Conservation (phyloP, 305 asterid species). For the Solanum hybrid region DNA sequence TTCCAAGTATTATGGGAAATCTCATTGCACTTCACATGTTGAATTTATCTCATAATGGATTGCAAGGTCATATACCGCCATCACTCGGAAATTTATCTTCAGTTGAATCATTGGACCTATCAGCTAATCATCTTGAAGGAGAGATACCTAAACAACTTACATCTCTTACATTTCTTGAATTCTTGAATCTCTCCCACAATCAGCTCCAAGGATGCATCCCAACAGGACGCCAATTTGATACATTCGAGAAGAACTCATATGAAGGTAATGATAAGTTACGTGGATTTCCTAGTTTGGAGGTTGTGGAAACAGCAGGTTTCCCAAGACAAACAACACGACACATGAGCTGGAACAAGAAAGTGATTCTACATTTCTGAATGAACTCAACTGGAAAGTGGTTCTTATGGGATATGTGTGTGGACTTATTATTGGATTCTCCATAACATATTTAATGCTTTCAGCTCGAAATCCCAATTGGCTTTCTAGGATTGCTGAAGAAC, state of each 20-base stretch:
- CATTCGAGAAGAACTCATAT: background rate
- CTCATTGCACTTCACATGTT: background rate
- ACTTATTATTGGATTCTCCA: background rate
- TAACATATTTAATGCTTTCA: background rate
- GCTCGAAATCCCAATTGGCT: background rate
- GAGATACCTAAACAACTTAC: background rate
- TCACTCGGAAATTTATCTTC: background rate
- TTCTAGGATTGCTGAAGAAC: background rate
- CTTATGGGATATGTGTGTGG: background rate
- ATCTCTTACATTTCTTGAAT: background rate
- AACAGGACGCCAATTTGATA: background rate
- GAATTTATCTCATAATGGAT: background rate
- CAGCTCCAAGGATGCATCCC: background rate
- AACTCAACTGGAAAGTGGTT: background rate
- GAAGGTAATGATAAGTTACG: background rate
- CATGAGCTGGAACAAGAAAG: background rate
- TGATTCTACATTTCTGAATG: background rate
- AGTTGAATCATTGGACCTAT: background rate
- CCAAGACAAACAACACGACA: background rate
- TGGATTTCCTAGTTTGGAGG: background rate
- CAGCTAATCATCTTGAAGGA: background rate
- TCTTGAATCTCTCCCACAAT: background rate
- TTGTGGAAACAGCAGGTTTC: background rate
- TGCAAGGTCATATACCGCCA: background rate
- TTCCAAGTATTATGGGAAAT: background rate